Evolutionary conservation across 163 green algal genomes (phyloP).

Genomic region (Picocystis sp.): DNA sequence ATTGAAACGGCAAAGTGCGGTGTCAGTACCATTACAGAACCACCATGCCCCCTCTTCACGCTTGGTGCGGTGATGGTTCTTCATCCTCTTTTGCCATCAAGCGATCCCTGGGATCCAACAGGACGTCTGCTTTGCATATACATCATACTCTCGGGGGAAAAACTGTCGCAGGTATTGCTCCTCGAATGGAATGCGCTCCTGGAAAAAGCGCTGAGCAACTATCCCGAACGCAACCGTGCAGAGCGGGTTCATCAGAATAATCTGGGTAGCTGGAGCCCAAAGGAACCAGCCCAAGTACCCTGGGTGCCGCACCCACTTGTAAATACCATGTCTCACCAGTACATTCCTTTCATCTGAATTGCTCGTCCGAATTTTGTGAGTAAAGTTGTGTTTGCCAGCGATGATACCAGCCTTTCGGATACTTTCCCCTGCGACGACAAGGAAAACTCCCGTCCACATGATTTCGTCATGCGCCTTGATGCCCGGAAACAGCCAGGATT

Average conservation of each 20-base stretch:
- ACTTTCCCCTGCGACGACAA: conserved; percentile 35
- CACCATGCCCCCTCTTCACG: too few species aligned
- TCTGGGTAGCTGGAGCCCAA: conserved; percentile 52
- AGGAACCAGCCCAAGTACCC: conserved; percentile 65
- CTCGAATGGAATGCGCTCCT: conserved; percentile 32
- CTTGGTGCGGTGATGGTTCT: too few species aligned
- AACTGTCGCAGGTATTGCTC: conserved; percentile 38
- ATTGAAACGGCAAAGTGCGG: too few species aligned
- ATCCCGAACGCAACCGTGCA: conserved; percentile 25
- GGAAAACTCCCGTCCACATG: conserved; percentile 21
- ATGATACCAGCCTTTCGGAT: conserved; percentile 56
- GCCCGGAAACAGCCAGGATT: conserved; percentile 16
- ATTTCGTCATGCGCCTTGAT: conserved; percentile 19
- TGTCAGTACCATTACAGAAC: too few species aligned
- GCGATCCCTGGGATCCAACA: conserved; percentile 36
- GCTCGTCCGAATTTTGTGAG: conserved; percentile 33
- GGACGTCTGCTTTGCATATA: conserved; percentile 25
- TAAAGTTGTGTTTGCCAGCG: conserved; percentile 45
- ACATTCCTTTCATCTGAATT: background rate
- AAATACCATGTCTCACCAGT: conserved; percentile 11
- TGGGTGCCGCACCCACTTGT: conserved; percentile 45
- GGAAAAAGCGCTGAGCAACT: conserved; percentile 46
- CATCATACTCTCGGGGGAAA: conserved; percentile 30
- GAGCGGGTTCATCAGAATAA: conserved; percentile 56
- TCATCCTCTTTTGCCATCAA: conserved; percentile 13